Percentiles rank a stretch among this genome's conserved stretches.
phyloP scores from a whole-genome alignment of 345 rosid species.

The Diplotaxis tenuifolia region DNA sequence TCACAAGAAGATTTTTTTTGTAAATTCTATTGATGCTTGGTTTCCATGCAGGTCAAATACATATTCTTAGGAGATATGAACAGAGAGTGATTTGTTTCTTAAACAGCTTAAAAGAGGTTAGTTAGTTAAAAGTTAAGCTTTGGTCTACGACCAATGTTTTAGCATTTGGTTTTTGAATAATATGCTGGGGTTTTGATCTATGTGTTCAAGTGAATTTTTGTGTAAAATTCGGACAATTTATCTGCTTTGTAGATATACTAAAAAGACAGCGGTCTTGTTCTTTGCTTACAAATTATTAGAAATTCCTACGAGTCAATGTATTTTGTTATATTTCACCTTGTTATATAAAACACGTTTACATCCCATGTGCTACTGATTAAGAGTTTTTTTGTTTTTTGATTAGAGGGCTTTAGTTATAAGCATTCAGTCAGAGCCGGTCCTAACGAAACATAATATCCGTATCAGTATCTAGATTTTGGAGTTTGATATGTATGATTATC shows the following conservation, averaged over 20 bases:
- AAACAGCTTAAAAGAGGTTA: constrained; percentile 18
- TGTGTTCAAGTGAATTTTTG: neutral
- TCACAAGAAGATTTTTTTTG: neutral
- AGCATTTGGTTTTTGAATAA: neutral
- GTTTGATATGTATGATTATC: neutral
- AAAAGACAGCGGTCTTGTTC: neutral
- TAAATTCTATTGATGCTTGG: constrained; percentile 6
- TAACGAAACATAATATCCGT: neutral
- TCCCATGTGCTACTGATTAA: constrained; percentile 4
- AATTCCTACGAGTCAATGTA: neutral
- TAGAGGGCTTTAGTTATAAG: neutral
- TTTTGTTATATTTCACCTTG: neutral
- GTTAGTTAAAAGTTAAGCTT: constrained; percentile 6
- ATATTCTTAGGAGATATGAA: constrained; percentile 87
- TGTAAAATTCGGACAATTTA: constrained; percentile 13
- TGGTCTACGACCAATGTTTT: neutral
- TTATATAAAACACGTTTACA: neutral
- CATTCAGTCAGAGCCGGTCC: neutral
- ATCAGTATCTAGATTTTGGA: neutral
- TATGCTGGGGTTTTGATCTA: neutral
- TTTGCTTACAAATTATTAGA: constrained; percentile 6
- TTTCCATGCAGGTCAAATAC: constrained; percentile 60
- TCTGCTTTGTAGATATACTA: constrained; percentile 12
- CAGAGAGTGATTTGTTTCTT: constrained; percentile 43
- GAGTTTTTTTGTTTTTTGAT: no score